Conservation (phyloP, 1,284 basidiomycete genomes). For the Cutaneotrichosporon sp. region DNA sequence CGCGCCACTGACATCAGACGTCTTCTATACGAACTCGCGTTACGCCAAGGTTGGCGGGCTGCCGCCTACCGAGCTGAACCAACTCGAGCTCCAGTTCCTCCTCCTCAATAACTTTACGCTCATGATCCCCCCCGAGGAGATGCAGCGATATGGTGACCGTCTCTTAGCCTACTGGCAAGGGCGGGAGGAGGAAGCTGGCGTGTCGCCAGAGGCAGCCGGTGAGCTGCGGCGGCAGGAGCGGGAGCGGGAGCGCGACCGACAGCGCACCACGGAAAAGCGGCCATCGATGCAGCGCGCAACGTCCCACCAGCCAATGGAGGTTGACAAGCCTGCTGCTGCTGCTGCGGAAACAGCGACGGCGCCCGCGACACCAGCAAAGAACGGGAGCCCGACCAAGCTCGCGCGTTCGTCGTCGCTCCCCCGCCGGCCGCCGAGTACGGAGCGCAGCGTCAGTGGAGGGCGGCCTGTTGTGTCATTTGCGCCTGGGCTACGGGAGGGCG, state of each 20-base stretch:
- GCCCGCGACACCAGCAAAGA: background rate
- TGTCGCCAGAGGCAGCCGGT: constrained; percentile 2
- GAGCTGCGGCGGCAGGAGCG: constrained; percentile 15
- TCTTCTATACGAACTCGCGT: constrained; percentile 98
- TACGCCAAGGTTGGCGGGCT: constrained; percentile 98
- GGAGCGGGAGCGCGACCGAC: constrained; percentile 12
- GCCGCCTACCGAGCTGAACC: constrained; percentile 90
- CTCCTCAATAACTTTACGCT: constrained; percentile 93
- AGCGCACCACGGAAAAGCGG: constrained; percentile 1
- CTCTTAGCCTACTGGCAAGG: constrained; percentile 60
- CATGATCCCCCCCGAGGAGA: constrained; percentile 82
- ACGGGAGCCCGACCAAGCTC: background rate
- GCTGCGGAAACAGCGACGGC: constrained; percentile 1
- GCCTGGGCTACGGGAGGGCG: constrained; percentile 10
- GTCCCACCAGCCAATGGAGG: constrained; percentile 12
- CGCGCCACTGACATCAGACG: constrained; percentile 58
- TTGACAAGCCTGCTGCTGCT: constrained; percentile 6
- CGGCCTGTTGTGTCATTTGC: constrained; percentile 15
- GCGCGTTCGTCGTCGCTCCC: constrained; percentile 5
- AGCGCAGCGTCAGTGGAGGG: background rate
- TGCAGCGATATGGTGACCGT: constrained; percentile 92
- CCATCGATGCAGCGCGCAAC: background rate
- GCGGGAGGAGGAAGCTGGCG: constrained; percentile 30
- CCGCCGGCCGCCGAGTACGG: background rate
- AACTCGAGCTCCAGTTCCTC: constrained; percentile 94